Evolutionary conservation across 176 grass and related monocot genomes (phyloP).

Genomic region (Juncus effusus): DNA sequence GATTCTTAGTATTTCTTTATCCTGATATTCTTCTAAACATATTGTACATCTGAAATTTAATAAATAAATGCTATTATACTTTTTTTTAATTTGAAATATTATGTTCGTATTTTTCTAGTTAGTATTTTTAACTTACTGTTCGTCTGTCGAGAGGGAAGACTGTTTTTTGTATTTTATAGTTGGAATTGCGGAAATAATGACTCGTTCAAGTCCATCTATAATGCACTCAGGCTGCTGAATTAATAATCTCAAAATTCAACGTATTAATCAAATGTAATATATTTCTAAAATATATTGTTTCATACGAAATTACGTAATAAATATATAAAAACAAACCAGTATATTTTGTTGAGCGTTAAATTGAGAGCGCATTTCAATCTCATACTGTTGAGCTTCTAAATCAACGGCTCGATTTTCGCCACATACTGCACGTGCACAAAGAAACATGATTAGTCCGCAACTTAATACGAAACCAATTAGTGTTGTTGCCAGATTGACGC

Average conservation of each 20-base stretch:
- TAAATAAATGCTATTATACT: neutral
- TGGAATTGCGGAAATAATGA: constrained; percentile 21
- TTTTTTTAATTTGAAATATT: no score
- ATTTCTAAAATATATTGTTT: neutral
- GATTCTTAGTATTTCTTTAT: constrained; percentile 33
- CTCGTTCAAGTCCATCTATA: constrained; percentile 27
- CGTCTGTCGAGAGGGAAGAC: constrained; percentile 9
- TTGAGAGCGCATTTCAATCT: constrained; percentile 26
- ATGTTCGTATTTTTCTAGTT: neutral
- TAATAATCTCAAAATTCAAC: constrained; percentile 3
- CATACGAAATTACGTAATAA: no score
- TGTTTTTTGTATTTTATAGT: constrained; percentile 25
- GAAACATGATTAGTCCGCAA: constrained; percentile 22
- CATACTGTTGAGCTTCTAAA: neutral
- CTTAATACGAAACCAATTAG: constrained; percentile 17
- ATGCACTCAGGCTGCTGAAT: constrained; percentile 28
- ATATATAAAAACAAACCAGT: neutral
- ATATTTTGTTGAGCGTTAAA: constrained; percentile 8
- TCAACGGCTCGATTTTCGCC: neutral
- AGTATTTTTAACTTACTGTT: constrained; percentile 30
- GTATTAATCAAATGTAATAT: neutral
- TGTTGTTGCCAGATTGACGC: constrained; percentile 20
- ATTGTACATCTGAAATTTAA: constrained; percentile 28
- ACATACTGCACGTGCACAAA: constrained; percentile 22
- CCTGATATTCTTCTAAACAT: constrained; percentile 37